A percentile compares a stretch with the other conserved stretches of the same genome.
These are phyloP conservation scores for Simplicillium sp. DNA, from an alignment of 2,329 filamentous ascomycete species.

Conservation along the genomic window DNA sequence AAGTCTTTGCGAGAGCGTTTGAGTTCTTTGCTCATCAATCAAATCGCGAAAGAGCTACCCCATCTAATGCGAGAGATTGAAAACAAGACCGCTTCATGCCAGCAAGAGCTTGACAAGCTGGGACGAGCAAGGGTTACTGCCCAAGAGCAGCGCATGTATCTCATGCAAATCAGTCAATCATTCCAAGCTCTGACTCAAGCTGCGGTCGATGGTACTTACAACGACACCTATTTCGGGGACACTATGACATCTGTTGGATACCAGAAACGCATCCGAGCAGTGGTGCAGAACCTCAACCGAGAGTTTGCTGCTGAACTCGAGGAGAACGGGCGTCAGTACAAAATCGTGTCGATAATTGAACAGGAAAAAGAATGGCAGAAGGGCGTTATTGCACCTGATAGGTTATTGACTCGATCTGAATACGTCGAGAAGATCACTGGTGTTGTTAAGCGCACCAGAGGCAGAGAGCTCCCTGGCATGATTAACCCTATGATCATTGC, in stretches of 20 bases:
- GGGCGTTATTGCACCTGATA: neutral
- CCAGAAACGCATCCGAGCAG: slow-evolving; percentile 38
- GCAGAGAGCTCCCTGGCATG: slow-evolving; percentile 47
- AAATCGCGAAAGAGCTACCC: slow-evolving; percentile 37
- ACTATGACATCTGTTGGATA: slow-evolving; percentile 20
- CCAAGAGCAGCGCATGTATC: slow-evolving; percentile 35
- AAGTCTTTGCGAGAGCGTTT: slow-evolving; percentile 35
- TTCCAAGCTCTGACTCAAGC: slow-evolving; percentile 34
- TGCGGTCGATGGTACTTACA: slow-evolving; percentile 42
- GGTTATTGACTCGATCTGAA: slow-evolving; percentile 7
- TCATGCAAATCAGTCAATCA: slow-evolving; percentile 33
- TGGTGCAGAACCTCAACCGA: slow-evolving; percentile 38
- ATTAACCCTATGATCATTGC: slow-evolving; percentile 51
- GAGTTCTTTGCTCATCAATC: slow-evolving; percentile 36
- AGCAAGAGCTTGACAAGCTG: slow-evolving; percentile 30
- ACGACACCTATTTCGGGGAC: slow-evolving; percentile 37
- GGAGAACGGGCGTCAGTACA: slow-evolving; percentile 27
- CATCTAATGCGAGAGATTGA: slow-evolving; percentile 33
- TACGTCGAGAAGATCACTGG: slow-evolving; percentile 13
- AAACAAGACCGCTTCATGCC: slow-evolving; percentile 20
- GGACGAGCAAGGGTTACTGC: slow-evolving; percentile 36
- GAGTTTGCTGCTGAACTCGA: slow-evolving; percentile 36
- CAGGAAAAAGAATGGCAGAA: neutral
- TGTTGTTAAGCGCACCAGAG: slow-evolving; percentile 14
- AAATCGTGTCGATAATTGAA: slow-evolving; percentile 19